Base-by-base conservation (phyloP, 768 basidiomycete species). In the Tricholomella constricta region DNA sequence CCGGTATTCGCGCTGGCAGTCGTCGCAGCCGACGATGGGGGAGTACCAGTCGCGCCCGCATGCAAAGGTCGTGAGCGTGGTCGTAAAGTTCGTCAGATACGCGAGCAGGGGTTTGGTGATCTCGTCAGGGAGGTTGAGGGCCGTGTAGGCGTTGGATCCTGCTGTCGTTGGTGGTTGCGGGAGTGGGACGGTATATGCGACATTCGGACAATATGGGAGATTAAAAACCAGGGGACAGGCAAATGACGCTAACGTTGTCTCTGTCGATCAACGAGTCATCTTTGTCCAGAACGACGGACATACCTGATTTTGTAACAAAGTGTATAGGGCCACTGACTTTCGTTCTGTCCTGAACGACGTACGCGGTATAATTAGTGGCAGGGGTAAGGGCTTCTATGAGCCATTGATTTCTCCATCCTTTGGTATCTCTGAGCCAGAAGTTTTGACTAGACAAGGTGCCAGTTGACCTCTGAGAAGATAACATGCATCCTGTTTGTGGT, bases 1-100 rank as follows among this genome's bases (percentile, higher is more conserved):
- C 29, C 87, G 79, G 65, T 94, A 95, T 20, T 82, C 83, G 19
- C 68, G 67, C 56, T 86, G 81, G 61, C 92, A 94, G 65, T 89
- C 86, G 12, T 80, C 76, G 62, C 93, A 95, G 3, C 83, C 81
- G 23, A 89, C 82, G 19, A 93, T 68, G 0, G 88, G 87, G 6
- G 89, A 92, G 71, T 92, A 95, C 49, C 75, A 63, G 63, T 93
- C 91, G 25, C 89, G 80, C 15, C 89, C 89, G 64, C 93, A 94
- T 1, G 90, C 81, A 55, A 85, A 82, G 3, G 87, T 88, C 27
- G 80, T 77, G 8, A 95, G 81, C 17, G 82, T 78, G 1, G 78
- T 77, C 1, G 90, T 87, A 68, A 94, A 92, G 69, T 91, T 91
- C 44, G 83, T 68, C 57, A 94, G 68, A 54, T 80, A 82, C 20